Evolutionary conservation across 2,329 filamentous ascomycete genomes (phyloP).

Genomic region (Endocalyx cinctus): DNA sequence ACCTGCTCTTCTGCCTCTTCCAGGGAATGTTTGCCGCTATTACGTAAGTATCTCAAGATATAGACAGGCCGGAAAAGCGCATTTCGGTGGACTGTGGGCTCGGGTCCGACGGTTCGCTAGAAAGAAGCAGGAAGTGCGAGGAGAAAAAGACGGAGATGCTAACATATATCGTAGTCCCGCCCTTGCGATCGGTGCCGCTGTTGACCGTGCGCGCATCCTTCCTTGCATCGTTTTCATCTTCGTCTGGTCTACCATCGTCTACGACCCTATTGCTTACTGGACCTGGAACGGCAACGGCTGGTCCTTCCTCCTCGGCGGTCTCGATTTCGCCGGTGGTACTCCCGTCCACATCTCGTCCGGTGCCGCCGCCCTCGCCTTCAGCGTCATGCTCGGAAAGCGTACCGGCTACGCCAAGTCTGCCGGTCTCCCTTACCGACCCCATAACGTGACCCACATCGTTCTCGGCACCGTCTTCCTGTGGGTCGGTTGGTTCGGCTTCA

Average conservation of each 20-base stretch:
- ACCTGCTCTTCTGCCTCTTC: conserved; percentile 79
- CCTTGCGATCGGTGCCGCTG: conserved; percentile 55
- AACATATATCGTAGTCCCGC: conserved; percentile 37
- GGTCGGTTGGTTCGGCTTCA: conserved; percentile 98
- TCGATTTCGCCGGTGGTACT: conserved; percentile 72
- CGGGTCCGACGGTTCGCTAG: no score
- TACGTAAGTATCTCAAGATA: conserved; percentile 64
- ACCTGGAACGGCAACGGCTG: conserved; percentile 73
- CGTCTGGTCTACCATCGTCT: conserved; percentile 67
- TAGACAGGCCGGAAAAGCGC: no score
- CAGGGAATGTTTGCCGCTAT: conserved; percentile 88
- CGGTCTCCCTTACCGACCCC: conserved; percentile 62
- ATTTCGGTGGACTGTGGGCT: no score
- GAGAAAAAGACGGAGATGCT: not conserved
- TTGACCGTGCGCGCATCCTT: conserved; percentile 57
- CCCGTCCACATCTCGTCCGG: conserved; percentile 73
- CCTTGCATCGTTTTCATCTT: conserved; percentile 64
- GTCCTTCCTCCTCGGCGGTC: conserved; percentile 62
- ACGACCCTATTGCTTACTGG: conserved; percentile 71
- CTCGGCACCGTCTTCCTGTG: conserved; percentile 74
- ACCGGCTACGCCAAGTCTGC: conserved; percentile 56
- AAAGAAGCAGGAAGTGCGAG: not conserved
- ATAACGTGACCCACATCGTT: conserved; percentile 71
- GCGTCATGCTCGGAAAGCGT: conserved; percentile 68
- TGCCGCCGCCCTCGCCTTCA: conserved; percentile 67